Evolutionary conservation across 1,139 yeast genomes (phyloP).

Genomic region (Yamadazyma kanchanaburiensis): DNA sequence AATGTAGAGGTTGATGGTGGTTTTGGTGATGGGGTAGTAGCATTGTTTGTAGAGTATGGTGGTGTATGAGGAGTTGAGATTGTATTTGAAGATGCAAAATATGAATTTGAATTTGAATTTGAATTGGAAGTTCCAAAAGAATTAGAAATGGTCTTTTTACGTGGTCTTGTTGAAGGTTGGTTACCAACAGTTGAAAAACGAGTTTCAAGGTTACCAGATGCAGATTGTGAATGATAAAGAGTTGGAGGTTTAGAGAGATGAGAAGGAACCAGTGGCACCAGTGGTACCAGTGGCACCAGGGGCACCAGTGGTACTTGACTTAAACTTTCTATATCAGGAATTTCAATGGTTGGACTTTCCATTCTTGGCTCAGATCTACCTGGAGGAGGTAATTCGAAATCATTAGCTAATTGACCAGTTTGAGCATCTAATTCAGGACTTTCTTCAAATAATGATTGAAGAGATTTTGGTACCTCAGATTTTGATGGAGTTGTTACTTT

Average conservation of each 20-base stretch:
- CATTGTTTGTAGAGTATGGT: constrained; percentile 27
- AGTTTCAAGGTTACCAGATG: constrained; percentile 42
- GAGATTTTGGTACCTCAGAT: constrained; percentile 65
- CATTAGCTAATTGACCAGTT: constrained; percentile 5
- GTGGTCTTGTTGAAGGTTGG: constrained; percentile 20
- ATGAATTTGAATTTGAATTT: background rate
- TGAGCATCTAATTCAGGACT: constrained; percentile 13
- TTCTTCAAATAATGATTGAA: constrained; percentile 66
- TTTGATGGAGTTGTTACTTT: constrained; percentile 8
- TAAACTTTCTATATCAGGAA: constrained; percentile 42
- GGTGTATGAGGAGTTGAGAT: constrained; percentile 33
- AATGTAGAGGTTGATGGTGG: constrained; percentile 27
- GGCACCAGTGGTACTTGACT: too few relatives aligned
- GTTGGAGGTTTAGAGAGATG: constrained; percentile 45
- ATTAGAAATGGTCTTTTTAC: constrained; percentile 42
- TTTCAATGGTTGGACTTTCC: constrained; percentile 46
- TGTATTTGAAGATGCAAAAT: too few relatives aligned
- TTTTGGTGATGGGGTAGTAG: constrained; percentile 40
- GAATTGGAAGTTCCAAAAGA: constrained; percentile 20
- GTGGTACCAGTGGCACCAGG: constrained; percentile 2
- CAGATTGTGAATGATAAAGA: constrained; percentile 47
- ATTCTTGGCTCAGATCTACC: constrained; percentile 8
- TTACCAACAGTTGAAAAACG: constrained; percentile 23
- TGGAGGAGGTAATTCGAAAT: constrained; percentile 14
- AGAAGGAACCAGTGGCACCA: constrained; percentile 8